A percentile compares a stretch with the other conserved stretches of the same genome.
Conservation (phyloP, 495 filamentous ascomycete genomes). For the Pyrenula aspistea region DNA sequence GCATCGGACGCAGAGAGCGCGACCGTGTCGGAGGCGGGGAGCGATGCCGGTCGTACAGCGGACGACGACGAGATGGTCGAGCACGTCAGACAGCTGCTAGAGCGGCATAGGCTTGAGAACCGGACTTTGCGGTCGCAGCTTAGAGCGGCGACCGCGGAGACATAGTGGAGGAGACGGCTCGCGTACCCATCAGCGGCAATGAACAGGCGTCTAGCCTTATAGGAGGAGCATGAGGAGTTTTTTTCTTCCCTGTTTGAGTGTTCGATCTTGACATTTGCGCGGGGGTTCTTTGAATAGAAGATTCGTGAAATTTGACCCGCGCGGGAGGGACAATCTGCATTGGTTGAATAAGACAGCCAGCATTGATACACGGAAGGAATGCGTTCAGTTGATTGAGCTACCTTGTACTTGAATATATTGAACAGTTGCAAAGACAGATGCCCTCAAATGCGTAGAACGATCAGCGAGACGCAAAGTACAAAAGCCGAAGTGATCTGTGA, state of each 20-base stretch:
- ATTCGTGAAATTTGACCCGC: constrained; percentile 6
- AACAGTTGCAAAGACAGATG: too few relatives aligned
- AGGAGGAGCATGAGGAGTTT: background rate
- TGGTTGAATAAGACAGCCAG: too few relatives aligned
- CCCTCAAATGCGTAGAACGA: too few relatives aligned
- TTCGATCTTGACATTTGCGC: background rate
- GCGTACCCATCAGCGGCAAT: background rate
- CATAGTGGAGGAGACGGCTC: background rate
- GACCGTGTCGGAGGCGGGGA: background rate
- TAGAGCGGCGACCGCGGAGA: background rate
- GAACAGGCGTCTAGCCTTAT: background rate
- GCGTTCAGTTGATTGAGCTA: too few relatives aligned
- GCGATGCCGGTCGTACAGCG: background rate
- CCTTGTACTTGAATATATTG: too few relatives aligned
- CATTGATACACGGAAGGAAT: too few relatives aligned
- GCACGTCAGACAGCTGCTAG: background rate
- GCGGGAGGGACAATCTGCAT: constrained; percentile 8
- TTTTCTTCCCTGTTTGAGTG: background rate
- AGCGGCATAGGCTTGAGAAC: background rate
- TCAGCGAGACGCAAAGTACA: too few relatives aligned
- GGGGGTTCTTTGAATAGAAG: background rate
- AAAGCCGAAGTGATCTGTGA: too few relatives aligned
- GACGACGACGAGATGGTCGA: background rate
- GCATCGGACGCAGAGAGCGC: background rate
- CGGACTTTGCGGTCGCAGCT: background rate